A percentile compares a stretch with the other conserved stretches of the same genome.
Evolutionary conservation across 495 filamentous ascomycete genomes (phyloP).

Genomic region (Entonaema liquescens): DNA sequence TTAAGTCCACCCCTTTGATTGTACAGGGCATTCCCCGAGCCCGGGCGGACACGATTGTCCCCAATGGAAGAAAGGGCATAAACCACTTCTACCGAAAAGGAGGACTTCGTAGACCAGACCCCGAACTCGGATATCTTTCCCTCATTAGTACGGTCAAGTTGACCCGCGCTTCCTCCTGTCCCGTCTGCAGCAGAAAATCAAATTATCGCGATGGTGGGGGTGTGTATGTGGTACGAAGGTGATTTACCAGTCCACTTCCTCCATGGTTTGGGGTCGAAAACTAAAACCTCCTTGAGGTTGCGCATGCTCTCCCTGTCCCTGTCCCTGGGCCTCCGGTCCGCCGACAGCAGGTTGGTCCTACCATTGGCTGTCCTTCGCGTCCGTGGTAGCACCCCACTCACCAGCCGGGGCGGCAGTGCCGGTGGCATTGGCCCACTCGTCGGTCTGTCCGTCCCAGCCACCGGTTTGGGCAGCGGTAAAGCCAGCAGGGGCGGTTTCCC

Average conservation of each 20-base stretch:
- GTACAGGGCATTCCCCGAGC: conserved; percentile 92
- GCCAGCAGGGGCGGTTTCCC: conserved; percentile 73
- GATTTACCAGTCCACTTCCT: conserved; percentile 1
- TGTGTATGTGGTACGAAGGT: conserved; percentile 1
- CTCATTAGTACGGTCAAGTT: conserved; percentile 86
- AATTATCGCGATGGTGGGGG: conserved; percentile 13
- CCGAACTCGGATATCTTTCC: conserved; percentile 83
- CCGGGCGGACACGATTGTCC: conserved; percentile 50
- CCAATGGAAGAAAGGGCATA: conserved; percentile 47
- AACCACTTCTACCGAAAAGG: conserved; percentile 8
- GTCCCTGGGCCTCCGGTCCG: neutral
- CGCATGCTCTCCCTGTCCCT: neutral
- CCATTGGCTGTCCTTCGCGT: conserved; percentile 69
- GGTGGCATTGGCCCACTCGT: conserved; percentile 55
- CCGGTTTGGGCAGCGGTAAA: conserved; percentile 71
- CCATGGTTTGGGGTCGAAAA: neutral
- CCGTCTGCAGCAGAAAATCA: conserved; percentile 9
- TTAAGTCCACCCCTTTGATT: conserved; percentile 63
- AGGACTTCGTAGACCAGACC: conserved; percentile 10
- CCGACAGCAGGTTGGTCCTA: conserved; percentile 53
- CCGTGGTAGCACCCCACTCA: conserved; percentile 72
- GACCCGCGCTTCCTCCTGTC: conserved; percentile 40
- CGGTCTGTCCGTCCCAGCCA: conserved; percentile 73
- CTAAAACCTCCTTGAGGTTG: neutral
- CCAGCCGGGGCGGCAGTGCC: conserved; percentile 60